Evolutionary conservation across 1,284 basidiomycete genomes (phyloP).

Genomic region (Austroboletus olivaceoglutinosus): DNA sequence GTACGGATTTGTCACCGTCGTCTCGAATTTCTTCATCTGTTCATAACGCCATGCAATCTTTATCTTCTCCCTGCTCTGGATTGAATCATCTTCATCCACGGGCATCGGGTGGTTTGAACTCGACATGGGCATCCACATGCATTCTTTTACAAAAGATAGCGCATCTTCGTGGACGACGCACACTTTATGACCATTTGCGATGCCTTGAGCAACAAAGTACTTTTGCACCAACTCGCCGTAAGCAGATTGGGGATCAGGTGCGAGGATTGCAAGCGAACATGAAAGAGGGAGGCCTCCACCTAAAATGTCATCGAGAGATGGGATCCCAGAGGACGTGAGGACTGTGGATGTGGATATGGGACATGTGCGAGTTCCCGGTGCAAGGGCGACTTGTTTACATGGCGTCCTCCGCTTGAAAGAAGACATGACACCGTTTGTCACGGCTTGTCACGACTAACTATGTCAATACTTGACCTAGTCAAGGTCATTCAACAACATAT

Average conservation of each 20-base stretch:
- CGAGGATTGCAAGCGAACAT: constrained; percentile 68
- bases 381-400: constrained; percentile 40
- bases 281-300: constrained; percentile 91
- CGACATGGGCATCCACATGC: constrained; percentile 72
- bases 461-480: constrained; percentile 18
- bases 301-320: constrained; percentile 94
- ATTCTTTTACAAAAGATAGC: constrained; percentile 56
- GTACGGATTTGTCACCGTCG: constrained; percentile 65
- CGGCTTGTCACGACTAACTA: constrained; percentile 11
- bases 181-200: constrained; percentile 68
- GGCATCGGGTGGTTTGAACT: constrained; percentile 18
- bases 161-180: constrained; percentile 66
- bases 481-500: constrained; percentile 26
- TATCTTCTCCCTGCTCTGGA: constrained; percentile 50
- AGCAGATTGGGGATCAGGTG: constrained; percentile 81
- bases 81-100: constrained; percentile 31
- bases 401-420: constrained; percentile 78
- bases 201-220: constrained; percentile 86
- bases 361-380: constrained; percentile 64
- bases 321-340: constrained; percentile 84
- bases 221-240: constrained; percentile 87
- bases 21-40: constrained; percentile 87
- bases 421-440: constrained; percentile 51
- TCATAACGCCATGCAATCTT: constrained; percentile 98
- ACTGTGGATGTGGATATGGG: constrained; percentile 59